Conservation (phyloP, 768 basidiomycete genomes). For the Phaeotremella skinneri region DNA sequence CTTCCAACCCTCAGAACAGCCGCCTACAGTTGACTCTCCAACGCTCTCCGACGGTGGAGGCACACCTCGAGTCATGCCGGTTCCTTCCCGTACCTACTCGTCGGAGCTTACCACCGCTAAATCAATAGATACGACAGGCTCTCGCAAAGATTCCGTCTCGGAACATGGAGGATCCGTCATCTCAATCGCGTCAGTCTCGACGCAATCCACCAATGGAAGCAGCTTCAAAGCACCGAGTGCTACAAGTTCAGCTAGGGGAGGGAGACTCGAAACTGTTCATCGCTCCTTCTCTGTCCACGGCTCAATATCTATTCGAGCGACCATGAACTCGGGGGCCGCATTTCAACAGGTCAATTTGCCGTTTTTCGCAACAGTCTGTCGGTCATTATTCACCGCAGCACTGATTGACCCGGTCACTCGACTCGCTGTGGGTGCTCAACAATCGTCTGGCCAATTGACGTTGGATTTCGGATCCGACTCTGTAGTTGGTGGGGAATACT, state of each 20-base stretch:
- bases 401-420: constrained; percentile 36
- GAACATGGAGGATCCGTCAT: constrained; percentile 15
- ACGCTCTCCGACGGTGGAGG: constrained; percentile 21
- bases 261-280: constrained; percentile 32
- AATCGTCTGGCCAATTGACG: constrained; percentile 30
- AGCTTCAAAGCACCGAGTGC: constrained; percentile 7
- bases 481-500: constrained; percentile 36
- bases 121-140: not conserved
- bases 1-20: constrained; percentile 28
- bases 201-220: constrained; percentile 18
- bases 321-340: constrained; percentile 2
- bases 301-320: constrained; percentile 34
- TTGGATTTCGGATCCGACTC: constrained; percentile 44
- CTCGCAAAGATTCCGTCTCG: constrained; percentile 19
- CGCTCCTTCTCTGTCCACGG: constrained; percentile 42
- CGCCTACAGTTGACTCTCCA: not conserved
- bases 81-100: constrained; percentile 21
- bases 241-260: constrained; percentile 8
- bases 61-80: constrained; percentile 37
- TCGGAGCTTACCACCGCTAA: constrained; percentile 19
- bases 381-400: constrained; percentile 41
- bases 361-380: constrained; percentile 46
- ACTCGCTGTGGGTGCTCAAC: constrained; percentile 28
- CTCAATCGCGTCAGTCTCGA: constrained; percentile 8
- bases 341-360: constrained; percentile 34